Percentiles rank a stretch among this genome's conserved stretches.
phyloP scores from a whole-genome alignment of 306 rosid species.

The Cucumis melo region DNA sequence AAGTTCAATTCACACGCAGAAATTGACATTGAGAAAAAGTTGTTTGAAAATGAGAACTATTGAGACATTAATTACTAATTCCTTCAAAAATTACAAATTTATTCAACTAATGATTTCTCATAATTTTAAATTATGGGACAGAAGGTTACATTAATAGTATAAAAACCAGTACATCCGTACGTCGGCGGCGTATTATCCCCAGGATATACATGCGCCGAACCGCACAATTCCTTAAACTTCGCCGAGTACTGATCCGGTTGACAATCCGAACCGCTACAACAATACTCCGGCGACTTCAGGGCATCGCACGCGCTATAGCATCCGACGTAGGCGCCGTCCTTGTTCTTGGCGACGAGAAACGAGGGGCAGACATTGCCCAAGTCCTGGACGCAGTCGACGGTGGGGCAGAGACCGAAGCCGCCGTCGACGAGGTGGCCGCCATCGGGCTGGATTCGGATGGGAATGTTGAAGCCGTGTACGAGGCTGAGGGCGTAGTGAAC shows the following conservation, averaged over 20 bases:
- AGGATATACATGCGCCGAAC: constrained; percentile 13
- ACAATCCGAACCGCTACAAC: constrained; percentile 17
- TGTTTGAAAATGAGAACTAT: too few relatives aligned
- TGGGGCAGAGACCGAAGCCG: constrained; percentile 15
- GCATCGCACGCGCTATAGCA: constrained; percentile 25
- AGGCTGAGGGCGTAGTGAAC: constrained; percentile 28
- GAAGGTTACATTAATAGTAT: constrained; percentile 13
- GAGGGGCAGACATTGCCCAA: constrained; percentile 12
- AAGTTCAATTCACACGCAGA: too few relatives aligned
- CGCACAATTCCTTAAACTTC: constrained; percentile 9
- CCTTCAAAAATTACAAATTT: neutral
- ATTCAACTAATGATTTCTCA: too few relatives aligned
- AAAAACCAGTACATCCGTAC: constrained; percentile 22
- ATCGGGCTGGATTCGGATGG: constrained; percentile 7
- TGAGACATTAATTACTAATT: neutral
- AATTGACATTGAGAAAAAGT: too few relatives aligned
- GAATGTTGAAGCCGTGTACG: constrained; percentile 22
- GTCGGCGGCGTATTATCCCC: constrained; percentile 13
- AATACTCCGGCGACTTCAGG: constrained; percentile 15
- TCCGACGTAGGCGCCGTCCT: constrained; percentile 5
- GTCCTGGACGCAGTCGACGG: constrained; percentile 10
- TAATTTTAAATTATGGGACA: constrained; percentile 1
- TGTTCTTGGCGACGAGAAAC: neutral
- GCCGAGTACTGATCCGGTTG: constrained; percentile 8
- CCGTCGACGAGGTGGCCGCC: constrained; percentile 23